A percentile compares a stretch with the other conserved stretches of the same genome.
These are phyloP conservation scores for Globisporangium alternatum DNA, from an alignment of 352 stramenopile species.

Conservation along the genomic window DNA sequence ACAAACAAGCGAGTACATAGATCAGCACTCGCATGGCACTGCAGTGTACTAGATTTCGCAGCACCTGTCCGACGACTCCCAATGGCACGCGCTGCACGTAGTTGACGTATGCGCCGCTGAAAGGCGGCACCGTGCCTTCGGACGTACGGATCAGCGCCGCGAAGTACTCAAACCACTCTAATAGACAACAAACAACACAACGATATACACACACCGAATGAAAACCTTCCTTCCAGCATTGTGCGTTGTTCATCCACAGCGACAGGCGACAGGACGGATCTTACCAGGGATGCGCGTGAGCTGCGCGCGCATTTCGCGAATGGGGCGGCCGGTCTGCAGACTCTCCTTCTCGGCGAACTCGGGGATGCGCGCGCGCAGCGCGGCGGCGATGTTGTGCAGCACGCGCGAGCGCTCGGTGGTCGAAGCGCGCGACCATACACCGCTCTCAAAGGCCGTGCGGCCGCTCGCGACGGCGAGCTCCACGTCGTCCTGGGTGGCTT, in stretches of 20 bases:
- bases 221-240: neutral
- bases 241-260: too few relatives aligned
- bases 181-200: neutral
- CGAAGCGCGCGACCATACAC: conserved; percentile 29
- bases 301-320: conserved; percentile 55
- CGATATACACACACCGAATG: neutral
- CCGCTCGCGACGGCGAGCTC: conserved; percentile 30
- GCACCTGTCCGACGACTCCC: conserved; percentile 54
- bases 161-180: conserved; percentile 87
- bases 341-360: conserved; percentile 60
- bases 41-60: neutral
- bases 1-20: neutral
- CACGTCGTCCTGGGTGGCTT: conserved; percentile 34
- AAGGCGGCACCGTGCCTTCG: conserved; percentile 64
- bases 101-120: conserved; percentile 54
- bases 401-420: conserved; percentile 33
- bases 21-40: neutral
- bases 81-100: conserved; percentile 54
- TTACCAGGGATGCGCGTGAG: conserved; percentile 39
- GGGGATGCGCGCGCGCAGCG: conserved; percentile 32
- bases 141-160: conserved; percentile 59
- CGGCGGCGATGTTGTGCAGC: conserved; percentile 37
- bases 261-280: neutral
- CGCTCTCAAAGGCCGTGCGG: conserved; percentile 30
- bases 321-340: conserved; percentile 57